phyloP scores from a whole-genome alignment of 495 filamentous ascomycete species.

The Rhypophila decipiens region DNA sequence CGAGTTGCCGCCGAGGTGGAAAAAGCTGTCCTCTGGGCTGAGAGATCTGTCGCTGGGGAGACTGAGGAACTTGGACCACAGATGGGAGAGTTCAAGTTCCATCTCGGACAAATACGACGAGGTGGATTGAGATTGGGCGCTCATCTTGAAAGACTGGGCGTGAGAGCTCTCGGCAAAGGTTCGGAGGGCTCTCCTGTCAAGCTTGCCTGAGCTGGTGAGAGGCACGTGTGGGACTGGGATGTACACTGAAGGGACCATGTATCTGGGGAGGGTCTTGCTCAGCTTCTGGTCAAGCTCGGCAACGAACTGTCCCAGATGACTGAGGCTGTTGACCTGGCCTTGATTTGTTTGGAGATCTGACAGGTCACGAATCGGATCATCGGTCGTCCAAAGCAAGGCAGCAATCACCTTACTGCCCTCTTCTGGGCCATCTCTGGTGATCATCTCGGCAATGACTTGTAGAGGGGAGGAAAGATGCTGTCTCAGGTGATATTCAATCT shows the following conservation, averaged over 20 bases:
- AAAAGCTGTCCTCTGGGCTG: too few relatives aligned
- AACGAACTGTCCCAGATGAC: neutral
- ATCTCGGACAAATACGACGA: too few relatives aligned
- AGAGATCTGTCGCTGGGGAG: too few relatives aligned
- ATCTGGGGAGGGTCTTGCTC: neutral
- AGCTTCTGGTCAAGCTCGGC: neutral
- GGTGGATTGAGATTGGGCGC: too few relatives aligned
- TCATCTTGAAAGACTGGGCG: too few relatives aligned
- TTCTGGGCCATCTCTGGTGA: neutral
- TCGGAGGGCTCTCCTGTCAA: neutral
- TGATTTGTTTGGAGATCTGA: too few relatives aligned
- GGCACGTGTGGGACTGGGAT: neutral
- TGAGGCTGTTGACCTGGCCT: neutral
- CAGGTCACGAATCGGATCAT: too few relatives aligned
- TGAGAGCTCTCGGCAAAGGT: too few relatives aligned
- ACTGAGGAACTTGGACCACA: too few relatives aligned
- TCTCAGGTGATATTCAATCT: constrained; percentile 51
- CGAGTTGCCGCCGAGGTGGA: too few relatives aligned
- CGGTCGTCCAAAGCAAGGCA: neutral
- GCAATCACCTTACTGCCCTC: neutral
- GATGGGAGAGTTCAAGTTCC: too few relatives aligned
- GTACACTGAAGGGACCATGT: neutral
- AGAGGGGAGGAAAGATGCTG: too few relatives aligned
- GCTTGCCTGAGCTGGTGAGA: neutral
- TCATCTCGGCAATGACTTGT: neutral